Evolutionary conservation across 1,284 basidiomycete species (phyloP).

Genomic region (Cutaneotrichosporon sp.): DNA sequence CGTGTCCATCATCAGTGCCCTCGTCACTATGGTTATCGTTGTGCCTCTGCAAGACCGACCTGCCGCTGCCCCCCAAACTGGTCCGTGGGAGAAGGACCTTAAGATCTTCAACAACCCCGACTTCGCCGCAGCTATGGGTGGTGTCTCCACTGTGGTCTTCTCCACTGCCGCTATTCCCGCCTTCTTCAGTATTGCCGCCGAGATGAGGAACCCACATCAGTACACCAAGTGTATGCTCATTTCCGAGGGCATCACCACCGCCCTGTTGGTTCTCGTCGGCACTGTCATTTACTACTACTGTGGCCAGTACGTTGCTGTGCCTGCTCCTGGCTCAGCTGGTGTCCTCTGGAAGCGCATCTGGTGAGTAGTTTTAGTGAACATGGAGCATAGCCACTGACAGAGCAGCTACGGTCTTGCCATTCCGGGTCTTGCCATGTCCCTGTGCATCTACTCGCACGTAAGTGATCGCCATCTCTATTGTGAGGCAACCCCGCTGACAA

Average conservation of each 20-base stretch:
- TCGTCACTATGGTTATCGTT: conserved; percentile 36
- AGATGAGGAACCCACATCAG: conserved; percentile 37
- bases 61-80: conserved; percentile 29
- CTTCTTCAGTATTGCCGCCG: conserved; percentile 34
- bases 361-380: conserved; percentile 27
- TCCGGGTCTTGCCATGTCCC: conserved; percentile 25
- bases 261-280: conserved; percentile 13
- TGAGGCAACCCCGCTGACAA: conserved; percentile 9
- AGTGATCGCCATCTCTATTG: background rate
- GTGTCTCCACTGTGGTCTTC: conserved; percentile 28
- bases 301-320: conserved; percentile 26
- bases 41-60: conserved; percentile 42
- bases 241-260: conserved; percentile 14
- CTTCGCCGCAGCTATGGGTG: conserved; percentile 28
- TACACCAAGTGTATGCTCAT: conserved; percentile 27
- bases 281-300: conserved; percentile 26
- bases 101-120: conserved; percentile 24
- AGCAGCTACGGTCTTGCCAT: conserved; percentile 43
- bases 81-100: conserved; percentile 34
- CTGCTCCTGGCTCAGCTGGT: conserved; percentile 30
- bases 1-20: conserved; percentile 26
- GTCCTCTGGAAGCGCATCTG: conserved; percentile 33
- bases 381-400: conserved; percentile 38
- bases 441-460: conserved; percentile 13
- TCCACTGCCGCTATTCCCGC: conserved; percentile 25